Evolutionary conservation across 495 filamentous ascomycete species (phyloP), one percentile per base, ranked within the genome.

Genomic region (Immersiella caudata): DNA sequence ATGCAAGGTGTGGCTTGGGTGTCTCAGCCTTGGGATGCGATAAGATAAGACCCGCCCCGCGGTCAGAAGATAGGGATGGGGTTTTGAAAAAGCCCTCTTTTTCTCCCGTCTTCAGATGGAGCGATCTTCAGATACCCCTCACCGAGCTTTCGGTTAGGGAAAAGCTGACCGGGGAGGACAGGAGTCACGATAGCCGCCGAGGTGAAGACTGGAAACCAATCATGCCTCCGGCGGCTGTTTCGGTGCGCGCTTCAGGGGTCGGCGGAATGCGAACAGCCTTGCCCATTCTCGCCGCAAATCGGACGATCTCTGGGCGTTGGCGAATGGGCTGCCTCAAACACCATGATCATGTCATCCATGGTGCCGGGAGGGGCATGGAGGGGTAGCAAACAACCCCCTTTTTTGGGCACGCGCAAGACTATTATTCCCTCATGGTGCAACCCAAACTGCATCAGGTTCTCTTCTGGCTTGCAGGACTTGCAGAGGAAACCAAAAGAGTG

Each of bases 201-300:
- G 40, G 4, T 18, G 40, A 46, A 26, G 14, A 2, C n/a, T 55
- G 52, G 52, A 55, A 22, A 22, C 52, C 52, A 55, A 55, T 55
- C 52, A 55, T 55, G 52, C 2, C 40, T 46, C 14, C 40, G 40
- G 40, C 40, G 40, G 6, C 40, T 46, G 40, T 46, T 46, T 46
- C 40, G 40, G 40, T 14, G 40, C 14, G 40, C 52, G 52, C 52
- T 55, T 22, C 20, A 24, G 22, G 24, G 24, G 8, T 59, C 56
- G 24, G 56, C 52, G 52, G 24, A 6, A 22, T 26, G 52, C 52
- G 21, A 26, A 26, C 56, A 33, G 56, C 56, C 26, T 59, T 59
- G 56, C 20, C 49, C 24, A 27, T 20, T n/a, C 18, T 59, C 56
- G 56, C 56, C 56, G 56, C 24, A 59, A 29, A 59, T 59, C 56